phyloP scores from a whole-genome alignment of 257 asterid species.

The Parsonsia alboflavescens region DNA sequence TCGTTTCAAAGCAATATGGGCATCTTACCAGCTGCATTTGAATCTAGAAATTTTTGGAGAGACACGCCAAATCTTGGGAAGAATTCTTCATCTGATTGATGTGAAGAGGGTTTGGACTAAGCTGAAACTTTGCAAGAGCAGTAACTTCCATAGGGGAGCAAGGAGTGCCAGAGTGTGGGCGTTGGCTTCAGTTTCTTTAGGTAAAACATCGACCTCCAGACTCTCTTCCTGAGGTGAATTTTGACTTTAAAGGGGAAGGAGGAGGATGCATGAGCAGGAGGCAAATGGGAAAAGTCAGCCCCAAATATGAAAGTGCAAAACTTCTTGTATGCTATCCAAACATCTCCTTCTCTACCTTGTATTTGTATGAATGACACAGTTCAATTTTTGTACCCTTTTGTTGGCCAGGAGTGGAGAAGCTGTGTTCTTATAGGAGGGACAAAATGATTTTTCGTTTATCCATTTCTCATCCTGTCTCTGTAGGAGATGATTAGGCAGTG shows the following conservation, averaged over 20 bases:
- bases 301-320: neutral
- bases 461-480: neutral
- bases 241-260: neutral
- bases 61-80: slow-evolving; percentile 53
- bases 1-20: slow-evolving; percentile 44
- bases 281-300: neutral
- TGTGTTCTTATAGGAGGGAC: slow-evolving; percentile 11
- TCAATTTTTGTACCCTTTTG: neutral
- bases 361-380: neutral
- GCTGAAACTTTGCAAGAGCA: slow-evolving; percentile 48
- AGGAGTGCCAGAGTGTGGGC: slow-evolving; percentile 80
- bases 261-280: neutral
- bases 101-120: slow-evolving; percentile 58
- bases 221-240: slow-evolving; percentile 31
- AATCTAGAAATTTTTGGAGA: slow-evolving; percentile 58
- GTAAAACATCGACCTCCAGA: slow-evolving; percentile 48
- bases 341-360: neutral
- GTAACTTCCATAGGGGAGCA: slow-evolving; percentile 64
- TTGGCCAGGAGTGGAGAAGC: neutral
- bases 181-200: slow-evolving; percentile 62
- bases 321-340: neutral
- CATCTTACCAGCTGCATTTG: slow-evolving; percentile 45
- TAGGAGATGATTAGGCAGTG: neutral
- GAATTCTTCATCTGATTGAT: slow-evolving; percentile 49
- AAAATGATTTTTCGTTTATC: neutral